phyloP scores from a whole-genome alignment of 208 protist species.

The Leishmania mexicana region DNA sequence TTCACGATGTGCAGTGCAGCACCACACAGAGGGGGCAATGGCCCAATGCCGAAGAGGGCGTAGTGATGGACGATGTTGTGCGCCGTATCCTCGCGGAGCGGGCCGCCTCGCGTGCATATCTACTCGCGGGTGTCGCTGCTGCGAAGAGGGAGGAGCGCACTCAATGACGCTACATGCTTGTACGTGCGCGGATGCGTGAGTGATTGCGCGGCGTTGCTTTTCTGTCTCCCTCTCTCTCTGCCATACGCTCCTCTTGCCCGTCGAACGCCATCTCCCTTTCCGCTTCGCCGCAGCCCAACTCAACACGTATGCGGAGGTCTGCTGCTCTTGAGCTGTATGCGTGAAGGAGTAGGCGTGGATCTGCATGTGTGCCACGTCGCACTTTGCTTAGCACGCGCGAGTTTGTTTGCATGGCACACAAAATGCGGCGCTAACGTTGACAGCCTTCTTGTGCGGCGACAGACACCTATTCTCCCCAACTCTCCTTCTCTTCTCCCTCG shows the following conservation, averaged over 20 bases:
- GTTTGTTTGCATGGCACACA: background rate
- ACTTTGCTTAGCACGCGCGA: background rate
- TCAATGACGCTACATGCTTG: background rate
- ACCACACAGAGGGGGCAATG: background rate
- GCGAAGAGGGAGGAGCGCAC: background rate
- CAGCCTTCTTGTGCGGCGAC: background rate
- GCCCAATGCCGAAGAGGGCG: background rate
- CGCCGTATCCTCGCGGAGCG: constrained; percentile 5
- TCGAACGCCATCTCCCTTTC: background rate
- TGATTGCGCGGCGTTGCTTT: background rate
- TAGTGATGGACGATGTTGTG: background rate
- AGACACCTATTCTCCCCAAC: background rate
- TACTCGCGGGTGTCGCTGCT: background rate
- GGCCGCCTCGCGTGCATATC: constrained; percentile 12
- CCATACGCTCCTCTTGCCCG: background rate
- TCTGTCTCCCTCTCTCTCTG: background rate
- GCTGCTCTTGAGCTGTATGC: background rate
- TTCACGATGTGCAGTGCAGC: background rate
- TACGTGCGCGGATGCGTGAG: background rate
- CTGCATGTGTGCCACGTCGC: background rate
- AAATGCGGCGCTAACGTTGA: too few relatives aligned
- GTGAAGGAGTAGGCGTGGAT: background rate
- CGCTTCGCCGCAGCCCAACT: background rate
- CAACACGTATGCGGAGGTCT: background rate
- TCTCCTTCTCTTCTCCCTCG: background rate